phyloP scores from a whole-genome alignment of 2,329 filamentous ascomycete species.

The Penicillium sp. region DNA sequence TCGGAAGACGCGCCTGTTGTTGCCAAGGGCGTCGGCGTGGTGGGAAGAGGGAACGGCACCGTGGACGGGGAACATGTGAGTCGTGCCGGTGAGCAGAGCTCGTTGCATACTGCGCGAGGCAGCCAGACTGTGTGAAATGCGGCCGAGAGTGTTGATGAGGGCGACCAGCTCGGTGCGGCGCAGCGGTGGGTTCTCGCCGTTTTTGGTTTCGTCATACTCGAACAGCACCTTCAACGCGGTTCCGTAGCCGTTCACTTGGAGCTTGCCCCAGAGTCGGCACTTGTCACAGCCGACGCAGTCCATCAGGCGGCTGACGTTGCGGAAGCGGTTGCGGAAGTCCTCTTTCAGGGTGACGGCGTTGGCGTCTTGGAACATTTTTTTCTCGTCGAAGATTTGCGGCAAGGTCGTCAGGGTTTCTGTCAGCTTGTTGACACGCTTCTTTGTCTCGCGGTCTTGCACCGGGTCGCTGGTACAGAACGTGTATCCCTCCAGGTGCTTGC shows the following conservation, averaged over 20 bases:
- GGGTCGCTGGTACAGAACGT: slow-evolving; percentile 89
- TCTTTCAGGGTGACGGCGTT: slow-evolving; percentile 75
- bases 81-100: slow-evolving; percentile 42
- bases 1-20: slow-evolving; percentile 26
- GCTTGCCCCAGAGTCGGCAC: slow-evolving; percentile 94
- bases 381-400: slow-evolving; percentile 86
- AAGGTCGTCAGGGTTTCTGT: slow-evolving; percentile 66
- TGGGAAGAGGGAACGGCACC: slow-evolving; percentile 28
- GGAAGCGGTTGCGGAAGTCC: slow-evolving; percentile 95
- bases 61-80: slow-evolving; percentile 32
- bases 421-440: slow-evolving; percentile 75
- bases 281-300: slow-evolving; percentile 99
- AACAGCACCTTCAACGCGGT: slow-evolving; percentile 94
- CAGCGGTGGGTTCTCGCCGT: slow-evolving; percentile 65
- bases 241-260: slow-evolving; percentile 92
- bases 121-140: slow-evolving; percentile 76
- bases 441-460: slow-evolving; percentile 73
- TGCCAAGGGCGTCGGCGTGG: slow-evolving; percentile 14
- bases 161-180: slow-evolving; percentile 91
- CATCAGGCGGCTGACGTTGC: slow-evolving; percentile 95
- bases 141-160: slow-evolving; percentile 88
- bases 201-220: slow-evolving; percentile 74
- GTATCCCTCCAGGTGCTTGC: slow-evolving; percentile 76
- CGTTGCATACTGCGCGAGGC: slow-evolving; percentile 71
- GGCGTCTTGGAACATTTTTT: slow-evolving; percentile 80